Percentiles rank a stretch among this genome's conserved stretches.
phyloP scores from a whole-genome alignment of 345 rosid species.

The Brassica nigra region DNA sequence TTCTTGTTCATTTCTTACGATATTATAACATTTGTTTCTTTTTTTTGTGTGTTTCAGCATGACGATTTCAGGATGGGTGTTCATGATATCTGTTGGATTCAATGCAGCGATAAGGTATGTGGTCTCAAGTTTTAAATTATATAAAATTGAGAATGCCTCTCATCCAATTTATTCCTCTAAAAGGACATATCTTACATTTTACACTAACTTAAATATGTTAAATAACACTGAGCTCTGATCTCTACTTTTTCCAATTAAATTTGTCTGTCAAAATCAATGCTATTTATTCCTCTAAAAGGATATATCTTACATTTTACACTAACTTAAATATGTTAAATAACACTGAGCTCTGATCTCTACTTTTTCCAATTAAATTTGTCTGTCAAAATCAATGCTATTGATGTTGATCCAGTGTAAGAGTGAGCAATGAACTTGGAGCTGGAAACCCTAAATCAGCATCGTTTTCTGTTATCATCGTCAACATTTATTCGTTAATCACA shows the following conservation, averaged over 20 bases:
- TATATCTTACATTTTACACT: neutral
- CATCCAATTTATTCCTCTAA: neutral
- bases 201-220: neutral
- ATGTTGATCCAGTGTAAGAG: constrained; percentile 60
- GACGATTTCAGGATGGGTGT: constrained; percentile 55
- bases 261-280: neutral
- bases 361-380: neutral
- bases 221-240: neutral
- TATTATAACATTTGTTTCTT: neutral
- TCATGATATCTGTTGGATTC: constrained; percentile 67
- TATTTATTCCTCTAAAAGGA: neutral
- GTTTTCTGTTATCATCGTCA: constrained; percentile 61
- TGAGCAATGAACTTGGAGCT: constrained; percentile 84
- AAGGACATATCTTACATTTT: neutral
- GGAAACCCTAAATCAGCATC: constrained; percentile 68
- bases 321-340: neutral
- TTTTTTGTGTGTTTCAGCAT: constrained; percentile 44
- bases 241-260: neutral
- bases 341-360: neutral
- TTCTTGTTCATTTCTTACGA: neutral
- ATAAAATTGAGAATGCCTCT: neutral
- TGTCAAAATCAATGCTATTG: neutral
- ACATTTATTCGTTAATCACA: constrained; percentile 46
- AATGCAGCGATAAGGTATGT: constrained; percentile 66
- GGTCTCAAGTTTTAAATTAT: neutral